Conservation (phyloP, 441 rosid genomes). For the Sinapis alba region DNA sequence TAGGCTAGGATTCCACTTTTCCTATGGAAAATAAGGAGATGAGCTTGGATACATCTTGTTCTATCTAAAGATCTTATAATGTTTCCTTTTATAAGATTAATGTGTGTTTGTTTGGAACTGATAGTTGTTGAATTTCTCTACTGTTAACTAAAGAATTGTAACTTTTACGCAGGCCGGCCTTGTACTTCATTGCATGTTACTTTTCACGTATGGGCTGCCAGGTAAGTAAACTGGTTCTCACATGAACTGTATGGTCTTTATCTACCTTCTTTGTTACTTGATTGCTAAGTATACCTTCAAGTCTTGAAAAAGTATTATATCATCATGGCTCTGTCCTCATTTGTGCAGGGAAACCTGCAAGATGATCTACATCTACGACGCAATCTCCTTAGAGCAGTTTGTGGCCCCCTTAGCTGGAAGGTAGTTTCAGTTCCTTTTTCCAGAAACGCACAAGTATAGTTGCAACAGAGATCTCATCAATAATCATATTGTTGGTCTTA, state of each 20-base stretch:
- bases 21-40: background rate
- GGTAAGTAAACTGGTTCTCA: constrained; percentile 55
- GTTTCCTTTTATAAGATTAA: constrained; percentile 6
- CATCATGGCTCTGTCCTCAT: constrained; percentile 8
- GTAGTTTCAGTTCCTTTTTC: constrained; percentile 47
- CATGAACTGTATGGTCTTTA: constrained; percentile 17
- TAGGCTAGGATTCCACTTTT: constrained; percentile 21
- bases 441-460: constrained; percentile 4
- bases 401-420: constrained; percentile 67
- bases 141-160: constrained; percentile 36
- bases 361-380: constrained; percentile 84
- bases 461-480: background rate
- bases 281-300: constrained; percentile 4
- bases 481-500: constrained; percentile 18
- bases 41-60: constrained; percentile 20
- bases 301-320: constrained; percentile 18
- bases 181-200: constrained; percentile 83
- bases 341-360: constrained; percentile 77
- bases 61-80: background rate
- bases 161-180: constrained; percentile 68
- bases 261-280: constrained; percentile 16
- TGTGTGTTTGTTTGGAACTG: constrained; percentile 8
- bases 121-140: constrained; percentile 21
- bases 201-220: constrained; percentile 87
- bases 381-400: constrained; percentile 69